Evolutionary conservation across 108 stramenopile genomes (phyloP), one percentile per base, ranked within the genome.

Genomic region (Conticribra guillardii): DNA sequence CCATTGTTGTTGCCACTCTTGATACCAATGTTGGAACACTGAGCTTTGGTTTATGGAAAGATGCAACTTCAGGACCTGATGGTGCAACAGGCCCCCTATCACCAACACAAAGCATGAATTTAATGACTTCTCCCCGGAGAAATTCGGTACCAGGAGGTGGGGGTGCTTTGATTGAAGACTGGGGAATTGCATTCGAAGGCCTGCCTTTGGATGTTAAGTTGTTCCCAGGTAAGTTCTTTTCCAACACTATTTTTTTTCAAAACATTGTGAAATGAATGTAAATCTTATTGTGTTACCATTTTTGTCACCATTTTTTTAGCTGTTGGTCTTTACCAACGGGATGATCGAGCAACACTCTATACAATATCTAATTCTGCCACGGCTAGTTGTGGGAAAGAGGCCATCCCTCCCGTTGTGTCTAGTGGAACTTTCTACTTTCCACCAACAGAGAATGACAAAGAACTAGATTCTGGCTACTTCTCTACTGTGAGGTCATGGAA

Each of bases 131-230:
- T 21, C 71, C 74, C 14, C 64, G 34, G 4, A 49, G 64, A 60
- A 48, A 28, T 34, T 45, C 70, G 29, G 70, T 41, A 49, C 24
- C 72, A 18, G 67, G 60, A 16, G 68, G 74, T 23, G 85, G 67
- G 15, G 55, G 52, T 32, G 74, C 60, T 11, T 81, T 65, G 24
- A 53, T 91, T 19, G 92, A 94, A 67, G 92, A 94, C 73, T 94
- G 92, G 92, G 92, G 92, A 21, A 63, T 91, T 19, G 92, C 92
- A 45, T 94, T 94, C 54, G 92, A 94, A 76, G 90, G 92, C 3
- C 75, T 94, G 19, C 92, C 92, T 28, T 80, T 94, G 16, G 90
- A 94, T 55, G 80, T 86, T 0, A 76, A 74, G 22, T 70, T 94
- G 23, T 94, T 86, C 61, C 92, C 92, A 29, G 63, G 63, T 64